A percentile compares a stretch with the other conserved stretches of the same genome.
Conservation (phyloP, 2,329 filamentous ascomycete species). For the Alternaria arbusti region DNA sequence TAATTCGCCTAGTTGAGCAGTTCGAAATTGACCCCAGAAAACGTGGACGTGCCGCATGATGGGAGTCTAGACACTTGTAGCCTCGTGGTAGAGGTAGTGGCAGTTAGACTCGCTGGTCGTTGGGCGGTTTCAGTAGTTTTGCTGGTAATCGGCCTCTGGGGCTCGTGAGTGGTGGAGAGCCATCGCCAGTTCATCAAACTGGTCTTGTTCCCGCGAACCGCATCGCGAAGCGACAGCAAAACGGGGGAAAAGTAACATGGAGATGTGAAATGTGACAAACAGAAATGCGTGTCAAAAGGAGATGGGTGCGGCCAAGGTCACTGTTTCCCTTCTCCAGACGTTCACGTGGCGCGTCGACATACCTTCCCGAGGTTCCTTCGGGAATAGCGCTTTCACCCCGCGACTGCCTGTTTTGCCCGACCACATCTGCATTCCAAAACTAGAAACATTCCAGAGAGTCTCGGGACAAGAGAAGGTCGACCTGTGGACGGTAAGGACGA, state of each 20-base stretch:
- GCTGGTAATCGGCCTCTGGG: not conserved
- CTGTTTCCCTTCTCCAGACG: not conserved
- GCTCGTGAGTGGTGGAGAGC: conserved; percentile 17
- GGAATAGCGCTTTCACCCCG: conserved; percentile 1
- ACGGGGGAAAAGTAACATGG: not conserved
- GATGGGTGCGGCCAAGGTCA: not conserved
- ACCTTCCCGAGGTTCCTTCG: not conserved
- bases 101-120: conserved; percentile 7
- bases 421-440: not conserved
- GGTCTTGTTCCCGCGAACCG: conserved; percentile 7
- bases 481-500: not conserved
- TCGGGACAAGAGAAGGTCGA: not conserved
- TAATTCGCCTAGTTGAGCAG: conserved; percentile 38
- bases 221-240: not conserved
- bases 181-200: conserved; percentile 9
- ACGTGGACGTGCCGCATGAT: conserved; percentile 36
- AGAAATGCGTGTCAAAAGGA: not conserved
- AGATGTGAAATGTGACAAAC: not conserved
- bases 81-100: conserved; percentile 19
- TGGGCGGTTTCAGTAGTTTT: conserved; percentile 10
- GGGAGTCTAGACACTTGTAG: conserved; percentile 13
- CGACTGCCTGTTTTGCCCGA: not conserved
- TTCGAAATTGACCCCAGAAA: conserved; percentile 16
- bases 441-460: not conserved
- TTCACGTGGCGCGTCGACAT: not conserved